Evolutionary conservation across 2,329 filamentous ascomycete species (phyloP).

Genomic region (Clarireedia monteithiana): DNA sequence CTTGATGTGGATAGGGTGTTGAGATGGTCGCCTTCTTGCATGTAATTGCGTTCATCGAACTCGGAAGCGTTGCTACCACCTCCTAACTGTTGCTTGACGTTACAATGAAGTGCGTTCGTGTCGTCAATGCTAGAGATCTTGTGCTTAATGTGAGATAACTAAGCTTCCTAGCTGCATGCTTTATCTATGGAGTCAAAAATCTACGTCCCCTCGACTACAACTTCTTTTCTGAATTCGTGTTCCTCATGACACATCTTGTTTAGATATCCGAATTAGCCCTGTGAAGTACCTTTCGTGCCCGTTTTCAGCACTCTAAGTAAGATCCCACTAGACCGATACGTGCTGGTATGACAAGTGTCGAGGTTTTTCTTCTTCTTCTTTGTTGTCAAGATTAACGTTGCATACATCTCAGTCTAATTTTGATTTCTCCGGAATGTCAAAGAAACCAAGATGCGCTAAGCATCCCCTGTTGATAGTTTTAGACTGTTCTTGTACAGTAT

Average conservation of each 20-base stretch:
- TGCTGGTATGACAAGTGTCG: background rate
- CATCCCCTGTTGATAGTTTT: too few species aligned
- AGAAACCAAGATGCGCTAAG: too few species aligned
- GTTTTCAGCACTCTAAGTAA: background rate
- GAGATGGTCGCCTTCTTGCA: background rate
- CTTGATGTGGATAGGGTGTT: background rate
- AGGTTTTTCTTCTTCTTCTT: background rate
- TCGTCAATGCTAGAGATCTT: background rate
- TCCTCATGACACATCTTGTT: constrained; percentile 5
- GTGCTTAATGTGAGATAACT: background rate
- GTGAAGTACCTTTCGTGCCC: background rate
- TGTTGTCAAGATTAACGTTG: constrained; percentile 3
- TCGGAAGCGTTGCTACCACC: background rate
- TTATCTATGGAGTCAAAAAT: background rate
- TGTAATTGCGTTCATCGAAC: background rate
- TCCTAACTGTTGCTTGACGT: background rate
- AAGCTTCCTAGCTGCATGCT: background rate
- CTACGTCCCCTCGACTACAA: background rate
- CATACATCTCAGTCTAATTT: background rate
- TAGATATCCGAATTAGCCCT: constrained; percentile 5
- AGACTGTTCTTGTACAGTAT: background rate
- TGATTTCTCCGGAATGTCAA: too few species aligned
- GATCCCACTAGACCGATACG: background rate
- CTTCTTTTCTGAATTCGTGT: background rate
- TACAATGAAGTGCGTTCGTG: background rate